Conservation (phyloP, 352 stramenopile species). For the Hyaloperonospora arabidopsidis region DNA sequence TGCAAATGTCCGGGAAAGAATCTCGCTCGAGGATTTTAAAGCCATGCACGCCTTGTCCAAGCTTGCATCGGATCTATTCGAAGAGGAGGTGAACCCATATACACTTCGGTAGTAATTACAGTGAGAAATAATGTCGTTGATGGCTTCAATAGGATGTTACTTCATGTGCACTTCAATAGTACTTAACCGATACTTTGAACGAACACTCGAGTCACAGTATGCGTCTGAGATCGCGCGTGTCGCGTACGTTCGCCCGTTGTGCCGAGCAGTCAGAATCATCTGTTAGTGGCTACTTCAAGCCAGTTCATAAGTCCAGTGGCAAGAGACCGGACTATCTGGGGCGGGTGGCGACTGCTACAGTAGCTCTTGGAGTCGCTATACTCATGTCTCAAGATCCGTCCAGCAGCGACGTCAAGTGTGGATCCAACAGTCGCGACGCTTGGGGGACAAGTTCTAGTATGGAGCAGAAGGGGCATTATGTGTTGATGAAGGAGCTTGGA, state of each 20-base stretch:
- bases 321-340: constrained; percentile 24
- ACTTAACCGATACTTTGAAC: constrained; percentile 2
- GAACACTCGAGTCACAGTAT: no score
- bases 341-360: constrained; percentile 13
- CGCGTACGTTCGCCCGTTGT: no score
- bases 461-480: constrained; percentile 37
- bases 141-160: constrained; percentile 7
- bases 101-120: constrained; percentile 13
- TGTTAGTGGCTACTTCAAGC: neutral
- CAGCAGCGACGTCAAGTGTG: constrained; percentile 19
- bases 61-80: constrained; percentile 44
- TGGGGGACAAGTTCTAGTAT: constrained; percentile 10
- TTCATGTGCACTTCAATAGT: constrained; percentile 1
- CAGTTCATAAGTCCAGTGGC: constrained; percentile 9
- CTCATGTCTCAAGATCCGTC: constrained; percentile 9
- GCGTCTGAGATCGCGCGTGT: no score
- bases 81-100: constrained; percentile 34
- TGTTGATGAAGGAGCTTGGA: constrained; percentile 54
- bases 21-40: constrained; percentile 34
- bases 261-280: no score
- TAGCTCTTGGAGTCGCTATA: constrained; percentile 10
- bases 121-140: neutral
- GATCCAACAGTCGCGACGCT: constrained; percentile 7
- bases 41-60: constrained; percentile 48
- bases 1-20: constrained; percentile 21